phyloP scores from a whole-genome alignment of 345 rosid species.

The Gossypium thurberi region DNA sequence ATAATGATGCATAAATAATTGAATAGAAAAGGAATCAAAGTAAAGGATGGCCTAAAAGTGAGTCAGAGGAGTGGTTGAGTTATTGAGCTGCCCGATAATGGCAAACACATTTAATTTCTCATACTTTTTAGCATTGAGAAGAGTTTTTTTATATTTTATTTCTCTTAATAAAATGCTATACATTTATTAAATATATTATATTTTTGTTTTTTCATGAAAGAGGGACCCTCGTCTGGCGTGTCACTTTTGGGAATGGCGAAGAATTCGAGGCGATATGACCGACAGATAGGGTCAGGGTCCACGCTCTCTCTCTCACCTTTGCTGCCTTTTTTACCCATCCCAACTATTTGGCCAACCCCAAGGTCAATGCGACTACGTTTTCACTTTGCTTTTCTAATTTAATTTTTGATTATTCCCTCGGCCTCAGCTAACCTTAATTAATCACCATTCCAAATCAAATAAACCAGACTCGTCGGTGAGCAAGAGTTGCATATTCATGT shows the following conservation, averaged over 20 bases:
- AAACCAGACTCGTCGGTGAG: too few relatives aligned
- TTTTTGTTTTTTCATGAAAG: conserved; percentile 17
- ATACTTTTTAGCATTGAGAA: conserved; percentile 13
- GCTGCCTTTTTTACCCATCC: conserved; percentile 15
- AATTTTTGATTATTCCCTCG: neutral
- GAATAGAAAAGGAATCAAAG: conserved; percentile 63
- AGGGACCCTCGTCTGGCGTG: conserved; percentile 49
- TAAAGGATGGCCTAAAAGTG: conserved; percentile 38
- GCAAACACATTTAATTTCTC: conserved; percentile 37
- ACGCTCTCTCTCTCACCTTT: conserved; percentile 23
- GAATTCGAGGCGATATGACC: conserved; percentile 49
- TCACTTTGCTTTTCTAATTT: neutral
- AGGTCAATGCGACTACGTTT: conserved; percentile 26
- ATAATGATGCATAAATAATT: conserved; percentile 35
- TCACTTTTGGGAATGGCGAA: conserved; percentile 34
- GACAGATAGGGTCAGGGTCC: conserved; percentile 43
- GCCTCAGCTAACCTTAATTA: too few relatives aligned
- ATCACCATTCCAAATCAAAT: too few relatives aligned
- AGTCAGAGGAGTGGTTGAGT: conserved; percentile 91
- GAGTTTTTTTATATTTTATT: neutral
- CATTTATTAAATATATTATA: neutral
- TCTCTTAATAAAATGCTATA: neutral
- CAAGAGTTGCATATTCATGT: neutral
- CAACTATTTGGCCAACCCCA: conserved; percentile 11
- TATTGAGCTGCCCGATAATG: conserved; percentile 62